A percentile compares a stretch with the other conserved stretches of the same genome.
Conservation (phyloP, 2,329 filamentous ascomycete genomes). For the Cercospora zeae-maydis region DNA sequence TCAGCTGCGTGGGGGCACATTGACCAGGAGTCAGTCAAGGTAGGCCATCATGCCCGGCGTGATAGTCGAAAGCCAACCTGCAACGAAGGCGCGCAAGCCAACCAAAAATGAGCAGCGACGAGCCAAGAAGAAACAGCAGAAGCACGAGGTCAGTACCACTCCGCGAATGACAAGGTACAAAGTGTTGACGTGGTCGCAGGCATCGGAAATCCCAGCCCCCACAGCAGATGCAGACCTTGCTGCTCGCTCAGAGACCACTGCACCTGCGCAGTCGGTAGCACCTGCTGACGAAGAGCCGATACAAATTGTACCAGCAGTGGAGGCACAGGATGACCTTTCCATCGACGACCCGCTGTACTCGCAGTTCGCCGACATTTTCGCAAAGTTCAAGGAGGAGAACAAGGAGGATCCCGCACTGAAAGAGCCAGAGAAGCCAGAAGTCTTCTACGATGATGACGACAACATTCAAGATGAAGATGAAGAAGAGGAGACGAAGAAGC, state of each 20-base stretch:
- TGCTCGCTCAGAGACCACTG: conserved; percentile 28
- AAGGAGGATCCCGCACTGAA: conserved; percentile 52
- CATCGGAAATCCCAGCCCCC: conserved; percentile 15
- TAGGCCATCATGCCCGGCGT: conserved; percentile 37
- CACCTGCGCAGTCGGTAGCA: conserved; percentile 28
- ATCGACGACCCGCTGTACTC: conserved; percentile 68
- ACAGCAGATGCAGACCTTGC: conserved; percentile 35
- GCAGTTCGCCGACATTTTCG: conserved; percentile 78
- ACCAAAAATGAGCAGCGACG: conserved; percentile 93
- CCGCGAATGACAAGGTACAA: neutral
- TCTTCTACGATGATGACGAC: conserved; percentile 80
- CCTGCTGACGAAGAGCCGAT: conserved; percentile 29
- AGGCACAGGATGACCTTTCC: conserved; percentile 25
- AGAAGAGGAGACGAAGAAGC: conserved; percentile 58
- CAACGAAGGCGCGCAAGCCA: conserved; percentile 56
- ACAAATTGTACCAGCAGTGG: conserved; percentile 27
- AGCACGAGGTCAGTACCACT: conserved; percentile 51
- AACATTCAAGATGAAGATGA: conserved; percentile 85
- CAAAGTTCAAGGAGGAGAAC: conserved; percentile 67
- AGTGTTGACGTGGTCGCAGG: neutral
- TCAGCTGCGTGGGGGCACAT: neutral
- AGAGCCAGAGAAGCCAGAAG: conserved; percentile 74
- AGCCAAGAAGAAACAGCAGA: conserved; percentile 91
- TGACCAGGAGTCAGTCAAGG: conserved; percentile 18
- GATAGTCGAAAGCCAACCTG: conserved; percentile 31